phyloP scores from a whole-genome alignment of 2,329 filamentous ascomycete species.

The Polychaeton citri region DNA sequence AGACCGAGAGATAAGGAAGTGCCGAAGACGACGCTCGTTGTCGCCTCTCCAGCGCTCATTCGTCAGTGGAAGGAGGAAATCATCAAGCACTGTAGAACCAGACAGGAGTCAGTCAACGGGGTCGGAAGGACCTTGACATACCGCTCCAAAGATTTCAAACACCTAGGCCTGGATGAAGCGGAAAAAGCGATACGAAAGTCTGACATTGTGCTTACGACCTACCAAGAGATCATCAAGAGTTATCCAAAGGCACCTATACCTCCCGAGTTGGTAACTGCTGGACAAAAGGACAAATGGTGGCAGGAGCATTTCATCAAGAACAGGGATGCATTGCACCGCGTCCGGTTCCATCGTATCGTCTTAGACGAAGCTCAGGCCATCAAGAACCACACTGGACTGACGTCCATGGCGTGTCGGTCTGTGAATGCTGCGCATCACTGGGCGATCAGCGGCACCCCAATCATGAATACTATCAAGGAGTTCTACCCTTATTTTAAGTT shows the following conservation, averaged over 20 bases:
- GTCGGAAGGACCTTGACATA: not conserved
- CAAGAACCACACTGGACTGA: slow-evolving; percentile 47
- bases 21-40: slow-evolving; percentile 27
- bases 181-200: slow-evolving; percentile 3
- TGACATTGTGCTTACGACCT: slow-evolving; percentile 28
- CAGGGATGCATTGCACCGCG: slow-evolving; percentile 25
- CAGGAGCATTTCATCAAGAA: slow-evolving; percentile 15
- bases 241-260: slow-evolving; percentile 30
- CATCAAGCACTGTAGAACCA: slow-evolving; percentile 7
- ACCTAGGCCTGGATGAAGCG: too few species aligned
- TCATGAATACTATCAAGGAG: slow-evolving; percentile 21
- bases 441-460: slow-evolving; percentile 31
- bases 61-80: slow-evolving; percentile 26
- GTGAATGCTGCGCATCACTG: slow-evolving; percentile 27
- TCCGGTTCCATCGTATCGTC: slow-evolving; percentile 39
- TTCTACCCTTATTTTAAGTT: slow-evolving; percentile 32
- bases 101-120: not conserved
- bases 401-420: slow-evolving; percentile 32
- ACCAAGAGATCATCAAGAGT: slow-evolving; percentile 26
- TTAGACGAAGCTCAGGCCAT: slow-evolving; percentile 92
- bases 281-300: slow-evolving; percentile 29
- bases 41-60: slow-evolving; percentile 27
- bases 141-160: not conserved
- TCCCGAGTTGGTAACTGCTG: slow-evolving; percentile 21
- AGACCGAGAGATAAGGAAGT: slow-evolving; percentile 7